phyloP scores from a whole-genome alignment of 805 yeast species.

The Starmerella bombi region DNA sequence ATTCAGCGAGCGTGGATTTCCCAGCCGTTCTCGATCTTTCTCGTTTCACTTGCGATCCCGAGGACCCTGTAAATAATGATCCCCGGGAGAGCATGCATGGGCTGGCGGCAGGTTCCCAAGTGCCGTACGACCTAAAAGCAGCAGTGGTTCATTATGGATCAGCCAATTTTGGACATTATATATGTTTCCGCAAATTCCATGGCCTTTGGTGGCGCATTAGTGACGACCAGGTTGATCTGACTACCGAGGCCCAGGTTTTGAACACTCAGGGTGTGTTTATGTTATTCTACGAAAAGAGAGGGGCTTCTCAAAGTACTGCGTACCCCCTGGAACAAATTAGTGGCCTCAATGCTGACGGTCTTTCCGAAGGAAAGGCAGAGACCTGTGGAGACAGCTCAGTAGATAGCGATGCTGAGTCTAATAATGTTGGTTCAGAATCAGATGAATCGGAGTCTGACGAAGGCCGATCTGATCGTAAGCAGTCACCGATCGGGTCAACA shows the following conservation, averaged over 20 bases:
- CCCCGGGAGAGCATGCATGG: conserved; percentile 59
- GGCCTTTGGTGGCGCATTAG: conserved; percentile 93
- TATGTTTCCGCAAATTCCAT: conserved; percentile 67
- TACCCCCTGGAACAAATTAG: not conserved
- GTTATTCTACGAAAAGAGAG: conserved; percentile 64
- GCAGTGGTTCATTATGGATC: conserved; percentile 90
- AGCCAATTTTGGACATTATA: conserved; percentile 94
- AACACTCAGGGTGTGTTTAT: conserved; percentile 78
- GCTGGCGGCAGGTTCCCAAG: conserved; percentile 1
- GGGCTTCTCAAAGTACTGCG: conserved; percentile 8
- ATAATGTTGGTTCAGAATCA: not conserved
- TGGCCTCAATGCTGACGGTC: too few relatives aligned
- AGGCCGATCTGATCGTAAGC: too few relatives aligned
- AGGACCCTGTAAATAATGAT: conserved; percentile 55
- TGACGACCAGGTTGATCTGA: conserved; percentile 75
- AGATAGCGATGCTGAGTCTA: not conserved
- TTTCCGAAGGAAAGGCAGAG: too few relatives aligned
- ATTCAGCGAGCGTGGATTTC: conserved; percentile 68
- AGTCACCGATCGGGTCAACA: too few relatives aligned
- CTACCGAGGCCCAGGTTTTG: conserved; percentile 67
- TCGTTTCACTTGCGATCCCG: conserved; percentile 54
- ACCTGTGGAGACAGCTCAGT: not conserved
- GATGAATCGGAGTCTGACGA: not conserved
- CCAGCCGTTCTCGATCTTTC: conserved; percentile 55
- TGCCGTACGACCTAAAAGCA: conserved; percentile 56